phyloP scores from a whole-genome alignment of 352 stramenopile genomes.

The Hyaloperonospora brassicae region DNA sequence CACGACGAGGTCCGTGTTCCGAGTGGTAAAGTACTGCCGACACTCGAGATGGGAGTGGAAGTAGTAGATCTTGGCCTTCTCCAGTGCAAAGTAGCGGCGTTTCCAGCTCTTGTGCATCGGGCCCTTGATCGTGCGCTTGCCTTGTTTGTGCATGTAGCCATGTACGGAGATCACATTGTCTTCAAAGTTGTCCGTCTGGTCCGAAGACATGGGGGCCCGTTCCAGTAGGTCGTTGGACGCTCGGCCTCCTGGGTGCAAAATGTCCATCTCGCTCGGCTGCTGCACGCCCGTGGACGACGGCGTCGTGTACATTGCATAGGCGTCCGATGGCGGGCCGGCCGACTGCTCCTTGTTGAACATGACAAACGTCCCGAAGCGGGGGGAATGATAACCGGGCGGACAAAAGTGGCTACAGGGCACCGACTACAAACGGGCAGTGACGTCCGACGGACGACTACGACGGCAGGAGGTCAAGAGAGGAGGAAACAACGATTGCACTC shows the following conservation, averaged over 20 bases:
- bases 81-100: slow-evolving; percentile 77
- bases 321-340: slow-evolving; percentile 30
- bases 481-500: slow-evolving; percentile 2
- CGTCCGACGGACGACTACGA: too few relatives aligned
- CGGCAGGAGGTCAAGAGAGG: slow-evolving; percentile 4
- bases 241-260: slow-evolving; percentile 34
- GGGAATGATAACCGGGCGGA: slow-evolving; percentile 17
- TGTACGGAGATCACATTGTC: slow-evolving; percentile 86
- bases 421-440: not conserved
- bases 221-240: slow-evolving; percentile 19
- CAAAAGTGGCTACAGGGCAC: not conserved
- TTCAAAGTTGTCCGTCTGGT: slow-evolving; percentile 34
- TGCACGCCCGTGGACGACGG: slow-evolving; percentile 35
- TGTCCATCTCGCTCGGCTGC: slow-evolving; percentile 42
- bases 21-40: slow-evolving; percentile 81
- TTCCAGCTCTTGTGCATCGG: slow-evolving; percentile 86
- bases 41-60: slow-evolving; percentile 83
- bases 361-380: not conserved
- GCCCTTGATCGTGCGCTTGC: slow-evolving; percentile 79
- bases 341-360: slow-evolving; percentile 58
- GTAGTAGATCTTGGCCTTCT: slow-evolving; percentile 87
- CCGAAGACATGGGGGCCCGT: slow-evolving; percentile 33
- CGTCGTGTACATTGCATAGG: slow-evolving; percentile 64
- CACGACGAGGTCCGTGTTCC: slow-evolving; percentile 73
- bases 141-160: slow-evolving; percentile 86